These are phyloP conservation scores for Colletotrichum falcatum DNA, from an alignment of 2,329 filamentous ascomycete species.

Conservation along the genomic window DNA sequence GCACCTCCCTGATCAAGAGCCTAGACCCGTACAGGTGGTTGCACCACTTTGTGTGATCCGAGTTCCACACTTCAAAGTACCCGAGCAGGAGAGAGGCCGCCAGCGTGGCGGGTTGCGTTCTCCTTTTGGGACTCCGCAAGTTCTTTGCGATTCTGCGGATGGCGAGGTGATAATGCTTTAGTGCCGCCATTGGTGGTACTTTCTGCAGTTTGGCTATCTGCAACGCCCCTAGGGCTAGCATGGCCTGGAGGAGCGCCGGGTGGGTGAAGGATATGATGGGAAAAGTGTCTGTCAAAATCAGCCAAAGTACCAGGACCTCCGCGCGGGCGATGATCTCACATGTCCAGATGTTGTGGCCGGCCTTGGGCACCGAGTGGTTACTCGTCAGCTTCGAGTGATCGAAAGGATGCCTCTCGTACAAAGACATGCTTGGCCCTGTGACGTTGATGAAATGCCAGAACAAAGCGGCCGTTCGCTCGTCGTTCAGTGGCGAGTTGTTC, in stretches of 20 bases:
- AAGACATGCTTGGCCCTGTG: slow-evolving; percentile 85
- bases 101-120: slow-evolving; percentile 83
- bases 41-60: slow-evolving; percentile 96
- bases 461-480: slow-evolving; percentile 82
- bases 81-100: slow-evolving; percentile 87
- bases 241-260: slow-evolving; percentile 89
- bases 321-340: slow-evolving; percentile 58
- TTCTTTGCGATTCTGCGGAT: slow-evolving; percentile 82
- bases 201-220: slow-evolving; percentile 88
- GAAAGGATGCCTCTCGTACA: slow-evolving; percentile 85
- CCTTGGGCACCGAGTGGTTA: slow-evolving; percentile 69
- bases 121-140: slow-evolving; percentile 75
- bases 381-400: slow-evolving; percentile 77
- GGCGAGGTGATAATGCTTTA: slow-evolving; percentile 92
- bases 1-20: slow-evolving; percentile 84
- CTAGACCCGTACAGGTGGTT: slow-evolving; percentile 89
- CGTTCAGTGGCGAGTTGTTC: slow-evolving; percentile 78
- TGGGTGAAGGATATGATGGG: slow-evolving; percentile 86
- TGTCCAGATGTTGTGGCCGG: slow-evolving; percentile 75
- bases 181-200: slow-evolving; percentile 80
- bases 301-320: slow-evolving; percentile 29
- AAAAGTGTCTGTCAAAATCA: slow-evolving; percentile 71
- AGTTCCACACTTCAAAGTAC: slow-evolving; percentile 95
- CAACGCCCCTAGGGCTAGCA: slow-evolving; percentile 86
- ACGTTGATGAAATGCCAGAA: slow-evolving; percentile 95